phyloP scores from a whole-genome alignment of 2,329 filamentous ascomycete species.

The Sporothrix brasiliensis region DNA sequence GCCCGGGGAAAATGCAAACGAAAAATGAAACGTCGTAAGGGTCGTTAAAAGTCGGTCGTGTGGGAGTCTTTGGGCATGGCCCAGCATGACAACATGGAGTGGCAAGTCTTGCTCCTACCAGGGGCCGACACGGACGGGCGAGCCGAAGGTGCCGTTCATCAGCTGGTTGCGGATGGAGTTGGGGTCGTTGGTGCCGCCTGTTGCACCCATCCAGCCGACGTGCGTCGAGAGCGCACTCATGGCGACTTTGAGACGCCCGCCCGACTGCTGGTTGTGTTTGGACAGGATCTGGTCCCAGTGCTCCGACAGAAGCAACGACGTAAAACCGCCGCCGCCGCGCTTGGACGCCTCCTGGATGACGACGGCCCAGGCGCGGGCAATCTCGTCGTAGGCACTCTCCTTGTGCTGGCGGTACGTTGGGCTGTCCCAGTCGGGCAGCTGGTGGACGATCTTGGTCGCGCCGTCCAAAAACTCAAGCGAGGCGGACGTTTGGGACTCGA shows the following conservation, averaged over 20 bases:
- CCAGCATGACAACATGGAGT: not conserved
- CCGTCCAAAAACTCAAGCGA: conserved; percentile 88
- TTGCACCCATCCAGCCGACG: conserved; percentile 73
- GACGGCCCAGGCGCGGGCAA: conserved; percentile 87
- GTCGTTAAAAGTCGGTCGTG: conserved; percentile 16
- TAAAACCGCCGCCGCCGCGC: conserved; percentile 83
- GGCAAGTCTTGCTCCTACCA: conserved; percentile 49
- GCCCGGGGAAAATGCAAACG: not conserved
- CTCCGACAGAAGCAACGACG: conserved; percentile 72
- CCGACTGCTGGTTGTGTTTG: conserved; percentile 85
- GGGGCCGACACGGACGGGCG: conserved; percentile 64
- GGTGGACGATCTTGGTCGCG: conserved; percentile 86
- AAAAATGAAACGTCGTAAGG: conserved; percentile 30
- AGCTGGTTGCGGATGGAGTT: conserved; percentile 65
- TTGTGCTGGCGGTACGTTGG: conserved; percentile 90
- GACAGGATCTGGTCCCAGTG: conserved; percentile 88
- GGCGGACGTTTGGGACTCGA: conserved; percentile 78
- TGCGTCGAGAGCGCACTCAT: conserved; percentile 74
- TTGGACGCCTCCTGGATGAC: conserved; percentile 91
- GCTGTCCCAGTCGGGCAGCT: conserved; percentile 87
- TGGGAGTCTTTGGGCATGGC: not conserved
- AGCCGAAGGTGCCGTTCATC: conserved; percentile 61
- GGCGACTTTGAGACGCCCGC: conserved; percentile 77
- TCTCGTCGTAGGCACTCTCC: conserved; percentile 93
- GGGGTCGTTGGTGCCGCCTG: conserved; percentile 53